These are phyloP conservation scores for Thymus mandschuricus DNA, from an alignment of 257 asterid genomes.

Conservation along the genomic window DNA sequence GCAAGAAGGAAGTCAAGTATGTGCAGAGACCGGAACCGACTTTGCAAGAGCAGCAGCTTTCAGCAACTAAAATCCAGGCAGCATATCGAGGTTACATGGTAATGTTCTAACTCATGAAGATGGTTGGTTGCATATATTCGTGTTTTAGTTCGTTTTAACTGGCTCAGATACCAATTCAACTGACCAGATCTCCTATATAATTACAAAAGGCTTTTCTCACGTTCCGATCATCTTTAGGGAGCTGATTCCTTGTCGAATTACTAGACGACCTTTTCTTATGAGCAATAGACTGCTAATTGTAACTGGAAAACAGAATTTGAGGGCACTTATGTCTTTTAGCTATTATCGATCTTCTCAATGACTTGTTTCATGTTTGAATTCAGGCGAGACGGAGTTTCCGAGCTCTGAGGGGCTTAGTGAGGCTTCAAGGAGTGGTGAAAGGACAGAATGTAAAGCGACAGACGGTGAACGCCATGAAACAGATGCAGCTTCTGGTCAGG, in stretches of 20 bases:
- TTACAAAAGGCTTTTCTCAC: too few relatives aligned
- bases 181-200: too few relatives aligned
- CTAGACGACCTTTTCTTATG: too few relatives aligned
- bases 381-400: constrained; percentile 90
- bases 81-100: constrained; percentile 89
- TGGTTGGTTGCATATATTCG: not conserved
- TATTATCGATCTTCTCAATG: not conserved
- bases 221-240: too few relatives aligned
- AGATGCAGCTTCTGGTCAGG: constrained; percentile 92
- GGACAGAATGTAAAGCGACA: constrained; percentile 87
- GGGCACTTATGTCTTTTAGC: not conserved
- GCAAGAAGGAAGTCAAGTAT: constrained; percentile 50
- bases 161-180: too few relatives aligned
- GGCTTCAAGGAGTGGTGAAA: constrained; percentile 93
- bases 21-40: constrained; percentile 74
- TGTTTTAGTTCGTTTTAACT: too few relatives aligned
- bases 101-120: constrained; percentile 31
- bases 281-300: too few relatives aligned
- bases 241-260: too few relatives aligned
- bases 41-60: constrained; percentile 49
- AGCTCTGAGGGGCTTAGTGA: constrained; percentile 86
- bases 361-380: constrained; percentile 6
- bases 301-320: too few relatives aligned
- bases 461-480: constrained; percentile 87
- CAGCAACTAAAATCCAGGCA: constrained; percentile 84